Evolutionary conservation across 2,329 filamentous ascomycete species (phyloP).

Genomic region (Endothia cerciana): DNA sequence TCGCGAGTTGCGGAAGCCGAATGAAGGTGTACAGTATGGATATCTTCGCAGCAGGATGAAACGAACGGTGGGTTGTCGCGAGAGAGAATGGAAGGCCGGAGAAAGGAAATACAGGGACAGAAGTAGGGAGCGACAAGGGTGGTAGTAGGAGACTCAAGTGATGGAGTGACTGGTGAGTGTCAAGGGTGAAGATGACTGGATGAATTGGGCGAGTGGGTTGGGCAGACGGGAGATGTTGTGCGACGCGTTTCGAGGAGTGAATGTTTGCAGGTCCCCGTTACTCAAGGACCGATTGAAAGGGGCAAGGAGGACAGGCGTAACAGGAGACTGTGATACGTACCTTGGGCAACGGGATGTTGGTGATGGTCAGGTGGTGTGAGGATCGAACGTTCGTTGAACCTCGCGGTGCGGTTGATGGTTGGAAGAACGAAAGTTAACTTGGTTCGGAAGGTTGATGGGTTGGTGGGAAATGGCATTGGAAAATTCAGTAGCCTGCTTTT

Average conservation of each 20-base stretch:
- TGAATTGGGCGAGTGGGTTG: conserved; percentile 16
- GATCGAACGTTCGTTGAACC: conserved; percentile 10
- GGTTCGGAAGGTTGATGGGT: not conserved
- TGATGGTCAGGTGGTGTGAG: conserved; percentile 6
- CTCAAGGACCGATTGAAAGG: conserved; percentile 22
- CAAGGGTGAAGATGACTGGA: conserved; percentile 16
- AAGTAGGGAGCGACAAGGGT: conserved; percentile 8
- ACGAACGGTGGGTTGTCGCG: conserved; percentile 8
- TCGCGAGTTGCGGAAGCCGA: conserved; percentile 6
- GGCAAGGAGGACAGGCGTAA: conserved; percentile 22
- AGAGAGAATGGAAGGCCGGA: conserved; percentile 1
- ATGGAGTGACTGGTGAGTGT: conserved; percentile 15
- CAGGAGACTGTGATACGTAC: conserved; percentile 22
- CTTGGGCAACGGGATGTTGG: conserved; percentile 6
- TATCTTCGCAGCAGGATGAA: conserved; percentile 13
- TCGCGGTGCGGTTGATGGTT: conserved; percentile 21
- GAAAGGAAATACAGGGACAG: not conserved
- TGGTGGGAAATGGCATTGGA: not conserved
- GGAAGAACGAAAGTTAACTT: not conserved
- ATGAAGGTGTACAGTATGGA: conserved; percentile 11
- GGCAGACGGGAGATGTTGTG: conserved; percentile 27
- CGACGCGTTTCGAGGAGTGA: conserved; percentile 27
- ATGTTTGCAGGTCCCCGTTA: conserved; percentile 28
- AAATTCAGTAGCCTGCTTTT: not conserved
- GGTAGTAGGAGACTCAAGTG: conserved; percentile 5